Conservation (phyloP, 2,329 filamentous ascomycete species). For the Thielaviopsis punctulata region DNA sequence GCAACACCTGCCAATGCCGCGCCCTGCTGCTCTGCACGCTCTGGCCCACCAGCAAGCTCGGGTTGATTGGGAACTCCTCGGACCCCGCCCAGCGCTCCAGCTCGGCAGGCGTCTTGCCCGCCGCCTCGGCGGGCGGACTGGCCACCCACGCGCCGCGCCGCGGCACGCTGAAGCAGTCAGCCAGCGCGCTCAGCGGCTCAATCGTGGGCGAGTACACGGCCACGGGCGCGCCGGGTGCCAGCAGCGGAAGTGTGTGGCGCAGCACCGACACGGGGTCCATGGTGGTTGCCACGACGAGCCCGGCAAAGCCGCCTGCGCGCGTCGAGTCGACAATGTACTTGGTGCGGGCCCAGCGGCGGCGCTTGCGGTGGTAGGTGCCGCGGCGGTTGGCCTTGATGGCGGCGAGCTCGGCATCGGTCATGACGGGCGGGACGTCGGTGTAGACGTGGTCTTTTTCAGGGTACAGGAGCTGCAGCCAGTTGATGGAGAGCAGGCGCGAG, state of each 20-base stretch:
- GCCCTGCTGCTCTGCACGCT: conserved; percentile 66
- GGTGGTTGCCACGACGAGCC: conserved; percentile 61
- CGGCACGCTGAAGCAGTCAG: conserved; percentile 70
- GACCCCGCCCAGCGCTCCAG: conserved; percentile 40
- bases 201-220: conserved; percentile 70
- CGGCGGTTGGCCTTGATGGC: conserved; percentile 67
- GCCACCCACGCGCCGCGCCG: conserved; percentile 59
- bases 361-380: conserved; percentile 77
- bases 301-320: conserved; percentile 60
- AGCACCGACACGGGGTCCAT: conserved; percentile 71
- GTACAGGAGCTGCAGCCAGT: conserved; percentile 79
- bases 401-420: conserved; percentile 43
- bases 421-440: conserved; percentile 40
- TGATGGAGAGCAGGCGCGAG: conserved; percentile 64
- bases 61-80: conserved; percentile 73
- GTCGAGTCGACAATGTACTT: conserved; percentile 58
- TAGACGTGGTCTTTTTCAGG: conserved; percentile 64
- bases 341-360: conserved; percentile 60
- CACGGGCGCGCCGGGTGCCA: conserved; percentile 68
- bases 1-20: conserved; percentile 76
- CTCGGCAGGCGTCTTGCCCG: conserved; percentile 28
- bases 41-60: conserved; percentile 63
- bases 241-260: conserved; percentile 56
- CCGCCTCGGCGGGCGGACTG: conserved; percentile 29
- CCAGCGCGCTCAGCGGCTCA: conserved; percentile 60